Conservation (phyloP, 768 basidiomycete species). For the Amyloporia xantha region DNA sequence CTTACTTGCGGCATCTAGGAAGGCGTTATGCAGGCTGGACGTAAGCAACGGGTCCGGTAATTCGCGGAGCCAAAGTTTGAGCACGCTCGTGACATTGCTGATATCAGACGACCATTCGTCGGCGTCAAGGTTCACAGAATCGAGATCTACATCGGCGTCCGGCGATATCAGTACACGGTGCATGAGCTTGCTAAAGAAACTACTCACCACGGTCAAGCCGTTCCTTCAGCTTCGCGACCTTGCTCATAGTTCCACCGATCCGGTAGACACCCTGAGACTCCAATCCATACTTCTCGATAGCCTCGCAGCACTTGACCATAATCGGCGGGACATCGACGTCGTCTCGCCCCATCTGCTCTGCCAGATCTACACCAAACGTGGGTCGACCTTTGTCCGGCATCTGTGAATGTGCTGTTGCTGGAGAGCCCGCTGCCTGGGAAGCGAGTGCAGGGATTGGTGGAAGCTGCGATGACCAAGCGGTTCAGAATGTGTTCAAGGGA, state of each 20-base stretch:
- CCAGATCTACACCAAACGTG: conserved; percentile 91
- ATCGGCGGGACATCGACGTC: conserved; percentile 84
- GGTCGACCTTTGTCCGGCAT: conserved; percentile 57
- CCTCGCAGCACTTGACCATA: conserved; percentile 81
- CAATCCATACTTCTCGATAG: conserved; percentile 88
- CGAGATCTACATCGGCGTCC: conserved; percentile 50
- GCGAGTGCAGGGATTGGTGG: conserved; percentile 51
- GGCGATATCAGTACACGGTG: neutral
- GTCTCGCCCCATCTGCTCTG: conserved; percentile 91
- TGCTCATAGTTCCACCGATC: conserved; percentile 85
- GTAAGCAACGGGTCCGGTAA: conserved; percentile 93
- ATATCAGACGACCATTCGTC: conserved; percentile 93
- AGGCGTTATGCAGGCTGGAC: conserved; percentile 75
- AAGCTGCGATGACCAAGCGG: conserved; percentile 37
- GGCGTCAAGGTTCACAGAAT: conserved; percentile 78
- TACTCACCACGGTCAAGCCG: conserved; percentile 75
- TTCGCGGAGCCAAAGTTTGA: conserved; percentile 96
- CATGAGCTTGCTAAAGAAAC: neutral
- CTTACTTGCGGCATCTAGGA: conserved; percentile 94
- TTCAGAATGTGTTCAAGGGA: neutral
- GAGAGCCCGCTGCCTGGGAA: conserved; percentile 21
- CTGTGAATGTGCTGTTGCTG: conserved; percentile 24
- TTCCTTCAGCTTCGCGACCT: conserved; percentile 76
- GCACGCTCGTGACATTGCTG: conserved; percentile 89
- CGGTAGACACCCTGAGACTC: conserved; percentile 87